Percentiles rank a stretch among this genome's conserved stretches.
Conservation (phyloP, 2,329 filamentous ascomycete genomes). For the Trichoderma koningiopsis region DNA sequence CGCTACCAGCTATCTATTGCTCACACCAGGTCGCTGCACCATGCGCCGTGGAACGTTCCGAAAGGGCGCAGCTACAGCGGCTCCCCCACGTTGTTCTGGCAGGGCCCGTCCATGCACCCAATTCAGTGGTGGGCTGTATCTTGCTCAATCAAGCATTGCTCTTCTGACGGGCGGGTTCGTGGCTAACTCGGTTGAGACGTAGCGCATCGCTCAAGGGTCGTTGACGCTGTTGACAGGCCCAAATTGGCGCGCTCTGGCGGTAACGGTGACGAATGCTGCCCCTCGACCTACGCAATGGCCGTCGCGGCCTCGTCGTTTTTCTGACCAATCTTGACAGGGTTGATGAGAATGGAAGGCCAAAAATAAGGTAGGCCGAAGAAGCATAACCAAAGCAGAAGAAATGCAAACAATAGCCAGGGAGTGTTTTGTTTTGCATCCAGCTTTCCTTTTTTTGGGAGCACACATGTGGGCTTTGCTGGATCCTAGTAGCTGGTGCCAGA, state of each 20-base stretch:
- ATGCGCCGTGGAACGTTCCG: background rate
- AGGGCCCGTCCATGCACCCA: background rate
- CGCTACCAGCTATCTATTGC: background rate
- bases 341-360: background rate
- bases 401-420: background rate
- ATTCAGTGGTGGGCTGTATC: background rate
- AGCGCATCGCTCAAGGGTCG: background rate
- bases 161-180: background rate
- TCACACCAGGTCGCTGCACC: background rate
- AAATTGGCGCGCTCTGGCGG: background rate
- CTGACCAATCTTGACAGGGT: background rate
- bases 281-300: conserved; percentile 7
- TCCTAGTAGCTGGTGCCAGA: background rate
- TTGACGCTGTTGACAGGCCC: background rate
- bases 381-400: background rate
- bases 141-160: background rate
- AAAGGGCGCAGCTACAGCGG: background rate
- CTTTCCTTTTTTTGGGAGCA: background rate
- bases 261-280: conserved; percentile 7
- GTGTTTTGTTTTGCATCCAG: background rate
- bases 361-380: background rate
- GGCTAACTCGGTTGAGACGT: background rate
- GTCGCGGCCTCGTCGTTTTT: conserved; percentile 9
- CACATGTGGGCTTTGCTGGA: background rate
- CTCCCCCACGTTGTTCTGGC: background rate